Conservation (phyloP, 306 rosid genomes). For the Bauhinia variegata region DNA sequence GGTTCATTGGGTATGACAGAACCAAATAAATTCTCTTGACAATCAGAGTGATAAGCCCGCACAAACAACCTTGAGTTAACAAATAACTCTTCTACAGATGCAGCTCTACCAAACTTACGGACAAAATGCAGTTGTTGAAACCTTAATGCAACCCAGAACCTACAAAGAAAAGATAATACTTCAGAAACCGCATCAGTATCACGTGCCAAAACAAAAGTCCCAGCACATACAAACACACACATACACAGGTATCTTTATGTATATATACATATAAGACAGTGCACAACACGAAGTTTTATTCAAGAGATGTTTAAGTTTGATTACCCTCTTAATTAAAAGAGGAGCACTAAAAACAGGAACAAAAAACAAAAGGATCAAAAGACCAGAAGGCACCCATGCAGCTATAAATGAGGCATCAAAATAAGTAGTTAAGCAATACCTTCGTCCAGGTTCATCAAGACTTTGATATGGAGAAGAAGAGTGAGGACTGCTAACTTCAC, state of each 20-base stretch:
- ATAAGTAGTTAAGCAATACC: slow-evolving; percentile 51
- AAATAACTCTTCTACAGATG: slow-evolving; percentile 61
- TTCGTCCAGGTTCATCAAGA: slow-evolving; percentile 88
- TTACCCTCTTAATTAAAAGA: not conserved
- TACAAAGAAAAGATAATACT: slow-evolving; percentile 34
- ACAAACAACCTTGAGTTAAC: slow-evolving; percentile 74
- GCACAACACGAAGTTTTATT: no score
- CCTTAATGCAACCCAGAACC: slow-evolving; percentile 89
- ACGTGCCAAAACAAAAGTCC: slow-evolving; percentile 15
- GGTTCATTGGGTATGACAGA: slow-evolving; percentile 78
- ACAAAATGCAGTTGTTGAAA: slow-evolving; percentile 73
- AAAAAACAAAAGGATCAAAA: not conserved
- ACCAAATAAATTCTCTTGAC: slow-evolving; percentile 71
- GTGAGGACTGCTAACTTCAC: slow-evolving; percentile 65
- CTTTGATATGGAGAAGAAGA: slow-evolving; percentile 82
- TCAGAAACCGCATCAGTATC: slow-evolving; percentile 32
- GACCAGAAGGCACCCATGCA: no score
- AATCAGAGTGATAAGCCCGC: slow-evolving; percentile 96
- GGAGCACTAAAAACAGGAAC: not conserved
- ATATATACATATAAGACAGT: no score
- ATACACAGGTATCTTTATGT: not conserved
- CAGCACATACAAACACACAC: not conserved
- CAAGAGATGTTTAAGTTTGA: no score
- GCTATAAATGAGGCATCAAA: not conserved
- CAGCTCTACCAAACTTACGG: slow-evolving; percentile 59